These are phyloP conservation scores for Poa pratensis DNA, from an alignment of 176 grass and related monocot genomes.

Conservation along the genomic window DNA sequence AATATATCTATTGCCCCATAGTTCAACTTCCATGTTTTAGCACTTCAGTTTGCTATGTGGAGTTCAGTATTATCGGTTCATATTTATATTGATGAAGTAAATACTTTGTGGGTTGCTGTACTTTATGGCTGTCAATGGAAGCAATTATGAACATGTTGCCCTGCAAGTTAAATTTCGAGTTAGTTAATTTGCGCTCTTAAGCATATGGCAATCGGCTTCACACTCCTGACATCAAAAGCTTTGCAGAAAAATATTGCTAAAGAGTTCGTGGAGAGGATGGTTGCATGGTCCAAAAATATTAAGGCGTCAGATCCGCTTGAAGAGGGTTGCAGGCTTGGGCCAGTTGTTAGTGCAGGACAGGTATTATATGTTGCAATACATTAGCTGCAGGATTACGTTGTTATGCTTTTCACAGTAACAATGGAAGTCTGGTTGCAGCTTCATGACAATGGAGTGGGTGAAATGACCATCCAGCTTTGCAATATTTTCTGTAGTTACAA, in stretches of 20 bases:
- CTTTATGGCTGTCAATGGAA: conserved; percentile 11
- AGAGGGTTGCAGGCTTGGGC: conserved; percentile 96
- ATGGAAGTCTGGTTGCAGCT: neutral
- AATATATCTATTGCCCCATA: neutral
- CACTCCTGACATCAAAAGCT: conserved; percentile 24
- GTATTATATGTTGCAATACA: conserved; percentile 42
- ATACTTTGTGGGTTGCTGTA: conserved; percentile 3
- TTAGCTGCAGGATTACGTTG: conserved; percentile 13
- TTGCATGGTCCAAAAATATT: conserved; percentile 90
- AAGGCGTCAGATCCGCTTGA: conserved; percentile 91
- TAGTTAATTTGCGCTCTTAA: neutral
- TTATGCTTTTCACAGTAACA: conserved; percentile 8
- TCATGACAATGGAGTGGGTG: conserved; percentile 1
- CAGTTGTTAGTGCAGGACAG: conserved; percentile 89
- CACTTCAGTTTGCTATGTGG: neutral
- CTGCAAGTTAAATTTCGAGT: neutral
- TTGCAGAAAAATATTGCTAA: conserved; percentile 85
- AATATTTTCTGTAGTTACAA: neutral
- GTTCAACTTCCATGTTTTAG: conserved; percentile 1
- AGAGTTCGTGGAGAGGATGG: conserved; percentile 86
- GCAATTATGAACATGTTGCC: conserved; percentile 27
- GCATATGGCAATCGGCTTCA: conserved; percentile 14
- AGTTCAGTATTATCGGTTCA: no score
- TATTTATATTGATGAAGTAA: neutral
- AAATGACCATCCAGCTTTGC: conserved; percentile 13